Evolutionary conservation across 176 grass and related monocot species (phyloP).

Genomic region (Musa schizocarpa): DNA sequence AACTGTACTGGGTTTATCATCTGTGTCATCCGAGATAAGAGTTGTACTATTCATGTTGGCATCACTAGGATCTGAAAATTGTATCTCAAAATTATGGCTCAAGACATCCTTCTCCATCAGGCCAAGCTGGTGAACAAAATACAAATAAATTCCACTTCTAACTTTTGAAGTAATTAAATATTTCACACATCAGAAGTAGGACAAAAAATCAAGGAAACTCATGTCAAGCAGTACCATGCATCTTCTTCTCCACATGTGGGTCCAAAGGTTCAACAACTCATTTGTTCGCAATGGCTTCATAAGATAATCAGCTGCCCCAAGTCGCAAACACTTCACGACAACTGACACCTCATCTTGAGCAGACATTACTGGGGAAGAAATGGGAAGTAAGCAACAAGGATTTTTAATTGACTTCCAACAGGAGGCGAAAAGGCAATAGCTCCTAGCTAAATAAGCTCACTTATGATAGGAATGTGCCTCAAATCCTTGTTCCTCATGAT

Average conservation of each 20-base stretch:
- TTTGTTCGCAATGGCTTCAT: conserved; percentile 84
- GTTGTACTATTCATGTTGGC: conserved; percentile 81
- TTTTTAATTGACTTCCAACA: background rate
- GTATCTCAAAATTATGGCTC: conserved; percentile 49
- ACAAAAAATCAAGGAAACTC: conserved; percentile 15
- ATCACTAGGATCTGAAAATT: conserved; percentile 67
- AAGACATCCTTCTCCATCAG: conserved; percentile 84
- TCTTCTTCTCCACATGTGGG: conserved; percentile 72
- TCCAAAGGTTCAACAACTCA: conserved; percentile 87
- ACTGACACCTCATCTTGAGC: conserved; percentile 77
- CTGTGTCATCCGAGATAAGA: conserved; percentile 72
- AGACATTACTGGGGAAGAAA: conserved; percentile 60
- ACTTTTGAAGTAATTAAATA: conserved; percentile 25
- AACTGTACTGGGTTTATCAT: conserved; percentile 55
- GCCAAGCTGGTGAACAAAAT: conserved; percentile 49
- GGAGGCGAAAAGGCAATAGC: background rate
- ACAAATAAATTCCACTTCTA: conserved; percentile 8
- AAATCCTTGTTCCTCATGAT: conserved; percentile 73
- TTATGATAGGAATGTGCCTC: conserved; percentile 89
- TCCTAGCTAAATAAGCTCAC: conserved; percentile 29
- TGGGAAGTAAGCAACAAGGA: background rate
- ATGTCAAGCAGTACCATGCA: conserved; percentile 47
- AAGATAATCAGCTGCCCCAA: conserved; percentile 82
- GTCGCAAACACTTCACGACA: conserved; percentile 80
- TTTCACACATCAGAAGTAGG: conserved; percentile 7